phyloP scores from a whole-genome alignment of 192 early-diverging fungal genomes.

The Obelidium mucronatum region DNA sequence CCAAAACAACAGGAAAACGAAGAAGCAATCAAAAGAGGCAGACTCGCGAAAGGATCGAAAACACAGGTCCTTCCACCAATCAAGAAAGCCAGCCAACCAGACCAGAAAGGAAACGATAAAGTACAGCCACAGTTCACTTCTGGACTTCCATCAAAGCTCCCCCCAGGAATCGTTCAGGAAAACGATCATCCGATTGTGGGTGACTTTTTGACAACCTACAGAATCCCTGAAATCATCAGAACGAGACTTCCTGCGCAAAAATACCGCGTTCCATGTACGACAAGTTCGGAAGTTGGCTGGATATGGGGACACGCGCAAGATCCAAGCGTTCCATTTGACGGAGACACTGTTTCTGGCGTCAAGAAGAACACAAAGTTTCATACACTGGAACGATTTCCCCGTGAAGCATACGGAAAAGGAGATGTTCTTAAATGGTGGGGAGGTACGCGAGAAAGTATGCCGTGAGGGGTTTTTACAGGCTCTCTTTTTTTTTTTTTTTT shows the following conservation, averaged over 20 bases:
- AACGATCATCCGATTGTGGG: constrained; percentile 41
- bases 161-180: constrained; percentile 44
- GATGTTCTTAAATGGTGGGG: constrained; percentile 59
- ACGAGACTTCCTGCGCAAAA: constrained; percentile 51
- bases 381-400: constrained; percentile 51
- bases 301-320: constrained; percentile 42
- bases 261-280: constrained; percentile 56
- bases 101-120: neutral
- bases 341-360: constrained; percentile 7
- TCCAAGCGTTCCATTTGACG: constrained; percentile 5
- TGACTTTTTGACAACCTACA: constrained; percentile 53
- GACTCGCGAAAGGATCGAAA: neutral
- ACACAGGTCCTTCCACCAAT: neutral
- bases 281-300: constrained; percentile 58
- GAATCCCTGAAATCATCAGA: constrained; percentile 48
- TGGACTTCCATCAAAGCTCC: constrained; percentile 57
- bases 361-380: constrained; percentile 25
- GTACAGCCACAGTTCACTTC: constrained; percentile 32
- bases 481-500: neutral
- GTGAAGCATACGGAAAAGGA: constrained; percentile 44
- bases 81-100: neutral
- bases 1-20: constrained; percentile 19
- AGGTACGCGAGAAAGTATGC: constrained; percentile 46
- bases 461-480: constrained; percentile 20
- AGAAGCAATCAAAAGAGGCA: constrained; percentile 5